phyloP scores from a whole-genome alignment of 345 rosid genomes.

The Eutrema yunnanense region DNA sequence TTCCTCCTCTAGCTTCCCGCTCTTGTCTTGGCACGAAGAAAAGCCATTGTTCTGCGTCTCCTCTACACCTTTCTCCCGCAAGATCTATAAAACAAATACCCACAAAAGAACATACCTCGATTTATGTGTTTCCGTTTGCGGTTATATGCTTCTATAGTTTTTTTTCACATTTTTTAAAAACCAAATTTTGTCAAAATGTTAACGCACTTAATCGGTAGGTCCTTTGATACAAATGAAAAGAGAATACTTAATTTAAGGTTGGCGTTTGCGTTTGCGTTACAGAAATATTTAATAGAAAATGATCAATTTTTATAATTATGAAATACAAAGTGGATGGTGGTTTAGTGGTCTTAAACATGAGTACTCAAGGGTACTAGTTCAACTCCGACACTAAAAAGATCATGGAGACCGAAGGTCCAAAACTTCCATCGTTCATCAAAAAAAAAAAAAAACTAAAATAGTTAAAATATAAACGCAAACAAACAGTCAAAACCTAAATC shows the following conservation, averaged over 20 bases:
- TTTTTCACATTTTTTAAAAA: neutral
- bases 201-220: neutral
- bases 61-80: constrained; percentile 38
- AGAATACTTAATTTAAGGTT: neutral
- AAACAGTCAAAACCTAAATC: neutral
- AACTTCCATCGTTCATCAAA: no score
- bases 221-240: neutral
- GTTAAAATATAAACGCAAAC: neutral
- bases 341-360: no score
- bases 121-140: neutral
- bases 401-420: no score
- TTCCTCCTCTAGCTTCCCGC: constrained; percentile 24
- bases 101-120: neutral
- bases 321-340: neutral
- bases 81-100: constrained; percentile 35
- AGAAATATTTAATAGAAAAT: neutral
- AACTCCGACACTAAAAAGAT: no score
- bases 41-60: constrained; percentile 26
- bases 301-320: neutral
- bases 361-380: no score
- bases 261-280: neutral
- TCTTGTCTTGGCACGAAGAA: constrained; percentile 32
- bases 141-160: neutral
- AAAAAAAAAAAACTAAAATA: neutral
- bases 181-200: neutral